phyloP scores from a whole-genome alignment of 345 rosid species.

The Pugionium cornutum region DNA sequence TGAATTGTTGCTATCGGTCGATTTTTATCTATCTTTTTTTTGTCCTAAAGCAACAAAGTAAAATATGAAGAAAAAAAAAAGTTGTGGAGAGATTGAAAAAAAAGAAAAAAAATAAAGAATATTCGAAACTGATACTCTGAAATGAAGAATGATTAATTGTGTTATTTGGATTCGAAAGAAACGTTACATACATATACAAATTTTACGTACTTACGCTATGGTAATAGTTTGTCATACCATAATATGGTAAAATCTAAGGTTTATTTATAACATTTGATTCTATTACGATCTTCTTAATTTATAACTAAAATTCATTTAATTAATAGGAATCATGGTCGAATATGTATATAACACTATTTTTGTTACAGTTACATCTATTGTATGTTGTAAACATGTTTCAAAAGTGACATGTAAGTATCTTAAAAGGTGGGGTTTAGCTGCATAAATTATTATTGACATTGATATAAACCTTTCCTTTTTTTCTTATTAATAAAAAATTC shows the following conservation, averaged over 20 bases:
- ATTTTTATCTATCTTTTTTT: not conserved
- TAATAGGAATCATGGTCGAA: not conserved
- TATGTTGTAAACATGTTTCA: conserved; percentile 14
- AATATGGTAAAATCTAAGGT: not conserved
- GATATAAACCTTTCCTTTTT: conserved; percentile 22
- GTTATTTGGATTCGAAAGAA: conserved; percentile 6
- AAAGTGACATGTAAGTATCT: conserved; percentile 31
- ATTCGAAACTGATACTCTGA: conserved; percentile 5
- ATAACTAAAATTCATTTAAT: not conserved
- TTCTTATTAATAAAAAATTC: not conserved
- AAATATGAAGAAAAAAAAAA: conserved; percentile 8
- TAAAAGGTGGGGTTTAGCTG: conserved; percentile 28
- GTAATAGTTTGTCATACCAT: conserved; percentile 2
- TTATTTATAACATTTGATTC: no score
- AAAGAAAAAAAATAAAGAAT: not conserved
- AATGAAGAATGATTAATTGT: conserved; percentile 9
- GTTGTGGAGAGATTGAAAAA: conserved; percentile 1
- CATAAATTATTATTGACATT: conserved; percentile 20
- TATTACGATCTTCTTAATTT: no score
- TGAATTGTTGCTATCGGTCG: conserved; percentile 26
- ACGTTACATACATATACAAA: not conserved
- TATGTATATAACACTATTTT: no score
- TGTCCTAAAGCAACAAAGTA: conserved; percentile 24
- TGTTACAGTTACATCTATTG: not conserved
- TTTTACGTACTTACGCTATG: conserved; percentile 9